Base-by-base conservation (phyloP, 208 protist species). In the Leishmania tarentolae region DNA sequence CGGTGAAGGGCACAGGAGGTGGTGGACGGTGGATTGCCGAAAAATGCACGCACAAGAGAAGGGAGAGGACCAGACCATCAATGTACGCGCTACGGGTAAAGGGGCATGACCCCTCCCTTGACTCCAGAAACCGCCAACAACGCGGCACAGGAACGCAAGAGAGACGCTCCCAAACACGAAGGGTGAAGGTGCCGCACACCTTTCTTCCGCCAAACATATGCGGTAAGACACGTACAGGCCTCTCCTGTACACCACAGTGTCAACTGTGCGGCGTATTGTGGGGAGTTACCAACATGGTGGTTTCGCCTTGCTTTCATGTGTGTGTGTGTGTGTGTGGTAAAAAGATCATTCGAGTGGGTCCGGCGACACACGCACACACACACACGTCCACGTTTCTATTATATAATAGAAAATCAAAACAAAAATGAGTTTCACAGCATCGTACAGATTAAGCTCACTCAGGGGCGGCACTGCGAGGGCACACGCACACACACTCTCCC, bases 381-480 rank as follows among this genome's bases (percentile, higher is more conserved):
- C 8, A 28, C 2, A 44, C 7, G 6, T 47, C 11, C 21, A 71
- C 7, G 13, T 6, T 13, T 42, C 8, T 47, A 3, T 47, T 9
- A 31, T 11, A 59, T 42, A 69, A 31, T 35, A 31, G 35, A 66
- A 77, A 77, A 82, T n/a, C 44, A 76, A 77, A 31, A 63, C 8
- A 35, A 75, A 44, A 65, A 65, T 6, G 4, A 75, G 53, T 9
- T 19, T 19, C 37, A 76, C 24, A 73, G 42, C 52, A 80, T 53
- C 35, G 44, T n/a, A 79, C 61, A 24, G 66, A 53, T 50, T 47
- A 52, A 44, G 76, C 31, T 21, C 46, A 79, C n/a, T 37, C 61
- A 35, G 28, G 28, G 42, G 37, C 24, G 8, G 42, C 21, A 21
- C 28, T 53, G 69, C 69, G 24, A 44, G 44, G 46, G 42, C 5